Base-by-base conservation (phyloP, 2,329 filamentous ascomycete genomes). In the Fusarium proliferatum region DNA sequence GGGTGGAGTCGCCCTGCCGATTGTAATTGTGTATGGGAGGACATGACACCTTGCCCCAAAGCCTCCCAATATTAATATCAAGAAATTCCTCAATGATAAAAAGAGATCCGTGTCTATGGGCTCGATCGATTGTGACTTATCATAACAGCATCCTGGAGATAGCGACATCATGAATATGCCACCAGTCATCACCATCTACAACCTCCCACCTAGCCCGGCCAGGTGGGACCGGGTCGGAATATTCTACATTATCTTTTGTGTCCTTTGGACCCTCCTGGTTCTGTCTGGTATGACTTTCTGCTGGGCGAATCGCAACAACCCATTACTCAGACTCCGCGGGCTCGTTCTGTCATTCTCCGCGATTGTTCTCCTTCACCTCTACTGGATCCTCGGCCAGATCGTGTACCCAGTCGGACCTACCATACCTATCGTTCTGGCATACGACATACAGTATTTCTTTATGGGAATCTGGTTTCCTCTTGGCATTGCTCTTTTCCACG, bases 71-170 rank as follows among this genome's bases (percentile, higher is more conserved):
- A 28, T 12, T 28, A 46, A 46, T 28, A 46, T 9, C 17, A 6
- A 10, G 1, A 2, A 21, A 46, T 46, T 15, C 5, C 43, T 21
- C 9, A 6, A 19, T 21, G 3, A 21, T 46, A 15, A 21, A 21
- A 21, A 46, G 8, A 46, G 9, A n/a, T 5, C 3, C 2, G 0
- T n/a, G 6, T 30, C n/a, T 30, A 0, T 28, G 9, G 5, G 0
- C 13, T n/a, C 16, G 19, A 16, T n/a, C 26, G 0, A 46, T 46
- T 28, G 26, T 21, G 23, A 3, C 12, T 3, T 4, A 5, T 10
- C 9, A 4, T 4, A 16, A 16, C 26, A 1, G 3, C 21, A 4
- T 11, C 21, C 9, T 3, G 13, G 9, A 49, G 9, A n/a, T 30
- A 30, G 4, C 21, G 28, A 49, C 9, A 49, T 9, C 3, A 49